Evolutionary conservation across 345 rosid genomes (phyloP).

Genomic region (Lepidium didymum): DNA sequence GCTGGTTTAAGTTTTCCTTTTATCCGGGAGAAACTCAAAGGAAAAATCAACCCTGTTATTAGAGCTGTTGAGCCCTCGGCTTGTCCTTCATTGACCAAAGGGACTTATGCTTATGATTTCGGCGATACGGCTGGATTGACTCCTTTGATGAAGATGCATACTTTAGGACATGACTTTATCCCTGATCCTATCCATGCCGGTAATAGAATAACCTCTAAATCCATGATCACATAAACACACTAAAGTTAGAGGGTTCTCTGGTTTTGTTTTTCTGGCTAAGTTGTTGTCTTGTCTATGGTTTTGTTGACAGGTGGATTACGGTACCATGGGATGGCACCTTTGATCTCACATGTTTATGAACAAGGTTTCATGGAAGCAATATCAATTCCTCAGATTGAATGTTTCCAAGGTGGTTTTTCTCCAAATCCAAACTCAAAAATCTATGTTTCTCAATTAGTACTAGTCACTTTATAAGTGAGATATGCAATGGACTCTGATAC

Average conservation of each 20-base stretch:
- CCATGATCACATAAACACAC: background rate
- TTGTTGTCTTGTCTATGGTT: background rate
- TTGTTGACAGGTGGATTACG: conserved; percentile 67
- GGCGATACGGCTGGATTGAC: conserved; percentile 91
- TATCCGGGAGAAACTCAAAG: conserved; percentile 79
- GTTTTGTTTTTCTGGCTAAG: background rate
- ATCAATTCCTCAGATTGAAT: conserved; percentile 73
- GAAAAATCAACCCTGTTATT: conserved; percentile 72
- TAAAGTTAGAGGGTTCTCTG: background rate
- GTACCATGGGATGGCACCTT: conserved; percentile 95
- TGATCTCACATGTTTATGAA: conserved; percentile 78
- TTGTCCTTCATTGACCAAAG: conserved; percentile 86
- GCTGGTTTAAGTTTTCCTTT: conserved; percentile 92
- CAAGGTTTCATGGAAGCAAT: conserved; percentile 84
- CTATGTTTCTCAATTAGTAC: background rate
- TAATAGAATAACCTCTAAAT: conserved; percentile 13
- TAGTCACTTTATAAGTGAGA: background rate
- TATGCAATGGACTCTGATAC: background rate
- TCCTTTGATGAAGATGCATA: conserved; percentile 99
- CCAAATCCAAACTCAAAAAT: no score
- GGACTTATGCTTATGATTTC: conserved; percentile 79
- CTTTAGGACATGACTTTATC: conserved; percentile 92
- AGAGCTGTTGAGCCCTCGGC: conserved; percentile 88
- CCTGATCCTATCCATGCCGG: conserved; percentile 98
- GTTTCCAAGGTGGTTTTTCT: conserved; percentile 57